Conservation (phyloP, 2,329 filamentous ascomycete genomes). For the Beauveria australis region DNA sequence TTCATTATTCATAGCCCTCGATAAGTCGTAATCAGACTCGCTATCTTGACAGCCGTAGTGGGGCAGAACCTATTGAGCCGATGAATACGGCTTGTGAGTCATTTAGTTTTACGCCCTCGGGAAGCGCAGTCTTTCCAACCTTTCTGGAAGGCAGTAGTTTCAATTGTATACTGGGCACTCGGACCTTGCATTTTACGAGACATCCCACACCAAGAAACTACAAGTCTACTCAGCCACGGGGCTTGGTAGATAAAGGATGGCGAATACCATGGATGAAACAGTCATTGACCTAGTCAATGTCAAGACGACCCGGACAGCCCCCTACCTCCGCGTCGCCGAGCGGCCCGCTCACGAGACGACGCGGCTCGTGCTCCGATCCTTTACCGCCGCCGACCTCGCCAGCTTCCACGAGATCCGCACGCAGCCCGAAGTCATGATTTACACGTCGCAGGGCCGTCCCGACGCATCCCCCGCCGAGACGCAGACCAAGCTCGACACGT, state of each 20-base stretch:
- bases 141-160: neutral
- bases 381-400: slow-evolving; percentile 40
- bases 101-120: neutral
- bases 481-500: slow-evolving; percentile 28
- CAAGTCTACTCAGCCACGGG: neutral
- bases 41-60: neutral
- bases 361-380: slow-evolving; percentile 47
- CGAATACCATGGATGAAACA: neutral
- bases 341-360: slow-evolving; percentile 38
- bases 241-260: neutral
- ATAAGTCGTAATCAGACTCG: neutral
- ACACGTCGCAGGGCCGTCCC: slow-evolving; percentile 35
- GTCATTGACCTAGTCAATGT: slow-evolving; percentile 27
- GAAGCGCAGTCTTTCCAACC: neutral
- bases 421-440: slow-evolving; percentile 55
- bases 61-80: neutral
- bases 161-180: neutral
- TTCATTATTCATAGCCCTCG: neutral
- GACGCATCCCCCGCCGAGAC: slow-evolving; percentile 39
- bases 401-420: slow-evolving; percentile 44
- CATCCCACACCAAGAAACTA: neutral
- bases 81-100: neutral
- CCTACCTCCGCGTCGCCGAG: slow-evolving; percentile 29
- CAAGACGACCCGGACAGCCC: slow-evolving; percentile 38
- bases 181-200: neutral